Evolutionary conservation across 1,284 basidiomycete species (phyloP), one percentile per base, ranked within the genome.

Genomic region (Ustilago loliicola): DNA sequence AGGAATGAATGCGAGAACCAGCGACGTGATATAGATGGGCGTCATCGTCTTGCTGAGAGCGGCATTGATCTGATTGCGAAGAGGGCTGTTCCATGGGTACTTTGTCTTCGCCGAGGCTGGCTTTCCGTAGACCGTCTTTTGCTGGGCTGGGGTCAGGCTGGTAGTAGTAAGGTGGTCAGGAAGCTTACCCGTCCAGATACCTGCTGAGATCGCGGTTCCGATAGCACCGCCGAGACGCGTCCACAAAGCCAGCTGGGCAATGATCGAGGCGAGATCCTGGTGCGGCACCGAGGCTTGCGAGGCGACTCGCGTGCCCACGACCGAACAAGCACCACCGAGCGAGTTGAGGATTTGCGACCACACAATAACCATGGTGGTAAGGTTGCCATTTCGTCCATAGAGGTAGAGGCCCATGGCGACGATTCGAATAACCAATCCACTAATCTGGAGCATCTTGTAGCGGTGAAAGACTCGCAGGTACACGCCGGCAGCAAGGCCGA

Each of bases 121-220:
- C 6, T 15, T 38, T 8, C 13, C 13, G 36, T 38, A 38, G 36
- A 38, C 36, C 36, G 36, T 38, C 52, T 72, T 72, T 4, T 70
- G 66, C 27, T 61, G 57, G n/a, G 66, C 67, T 19, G 66, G 21
- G n/a, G 66, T 61, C 60, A 80, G 72, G 38, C 32, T 79, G 56
- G 47, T 78, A 92, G 92, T 90, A 83, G 81, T 27, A 79, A 85
- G 70, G 9, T 78, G 47, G 19, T 55, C 58, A 6, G 83, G 82
- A 8, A 87, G 66, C 25, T 69, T 66, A 15, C 80, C 52, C 21
- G 79, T 82, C 85, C 87, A 88, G n/a, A 87, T 79, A 5, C 85
- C 83, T 8, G 79, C 80, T 1, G 85, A 70, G 52, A 84, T 86
- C 6, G 86, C 86, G 1, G 79, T 78, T 0, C 85, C 87, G 61